A percentile compares a stretch with the other conserved stretches of the same genome.
These are phyloP conservation scores for Solanum infundibuliforme DNA, from an alignment of 257 asterid species.

Conservation along the genomic window DNA sequence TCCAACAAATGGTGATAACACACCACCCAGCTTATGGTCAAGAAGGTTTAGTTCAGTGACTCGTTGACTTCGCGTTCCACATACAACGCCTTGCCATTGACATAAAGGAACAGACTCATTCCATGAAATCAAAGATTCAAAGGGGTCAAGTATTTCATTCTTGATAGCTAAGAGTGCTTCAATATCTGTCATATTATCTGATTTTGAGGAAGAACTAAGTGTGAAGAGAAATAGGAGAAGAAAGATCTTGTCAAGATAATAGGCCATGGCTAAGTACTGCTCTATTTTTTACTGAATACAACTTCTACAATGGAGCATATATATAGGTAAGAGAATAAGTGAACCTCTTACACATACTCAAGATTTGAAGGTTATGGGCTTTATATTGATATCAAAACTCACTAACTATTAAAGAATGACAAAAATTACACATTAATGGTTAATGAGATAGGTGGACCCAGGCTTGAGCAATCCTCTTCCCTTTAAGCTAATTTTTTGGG, in stretches of 20 bases:
- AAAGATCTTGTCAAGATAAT: neutral
- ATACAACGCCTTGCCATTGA: neutral
- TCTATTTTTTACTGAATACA: neutral
- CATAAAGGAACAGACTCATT: neutral
- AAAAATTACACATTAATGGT: fast-evolving
- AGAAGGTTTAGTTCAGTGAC: neutral
- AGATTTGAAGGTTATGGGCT: neutral
- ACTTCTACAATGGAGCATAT: neutral
- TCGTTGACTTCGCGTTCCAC: neutral
- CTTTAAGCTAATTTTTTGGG: too few species aligned
- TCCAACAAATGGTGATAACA: neutral
- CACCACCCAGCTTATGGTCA: neutral
- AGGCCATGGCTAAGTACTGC: neutral
- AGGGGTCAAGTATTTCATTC: neutral
- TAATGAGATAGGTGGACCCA: too few species aligned
- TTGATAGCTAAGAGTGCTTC: neutral
- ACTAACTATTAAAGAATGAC: too few species aligned
- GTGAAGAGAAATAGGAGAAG: neutral
- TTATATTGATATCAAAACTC: too few species aligned
- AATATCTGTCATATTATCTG: neutral
- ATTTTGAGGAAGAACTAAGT: neutral
- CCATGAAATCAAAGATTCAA: neutral
- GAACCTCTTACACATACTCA: too few species aligned
- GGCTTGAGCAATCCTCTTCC: fast-evolving
- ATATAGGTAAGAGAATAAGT: neutral